Base-by-base conservation (phyloP, 2,329 filamentous ascomycete genomes). In the Aspergillus ruber region DNA sequence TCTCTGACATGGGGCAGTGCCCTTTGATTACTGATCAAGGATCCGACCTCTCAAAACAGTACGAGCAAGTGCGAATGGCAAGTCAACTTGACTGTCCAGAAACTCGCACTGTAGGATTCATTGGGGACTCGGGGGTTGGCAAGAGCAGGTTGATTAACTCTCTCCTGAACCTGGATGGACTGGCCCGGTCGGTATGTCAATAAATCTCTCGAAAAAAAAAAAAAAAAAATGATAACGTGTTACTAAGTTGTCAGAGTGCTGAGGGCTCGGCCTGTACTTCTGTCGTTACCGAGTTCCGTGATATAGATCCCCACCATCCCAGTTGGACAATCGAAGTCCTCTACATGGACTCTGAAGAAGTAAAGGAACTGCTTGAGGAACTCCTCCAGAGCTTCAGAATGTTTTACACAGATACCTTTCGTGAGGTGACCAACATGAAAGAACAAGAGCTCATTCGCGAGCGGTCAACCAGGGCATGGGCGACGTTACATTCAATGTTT, bases 231-330 rank as follows among this genome's bases (percentile, higher is more conserved):
- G 33, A 33, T 17, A 44, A 13, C 12, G 39, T 47, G 23, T 46
- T 23, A 17, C 5, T 17, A n/a, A 20, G 3, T 29, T 36, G 33
- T 18, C 36, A 57, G 56, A 50, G 45, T 20, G 45, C 49, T 18
- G 47, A 46, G 41, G 53, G 48, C 2, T 9, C 27, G 1, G 56
- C 56, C 20, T 58, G 55, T 38, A 58, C 56, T 5, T 53, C 44
- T 9, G 51, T 58, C 7, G 52, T 55, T 5, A 56, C 54, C 2
- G 55, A 58, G 12, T 57, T 55, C 25, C 51, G 55, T 17, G 15
- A 45, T 6, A 10, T 47, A 1, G 50, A 57, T 49, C 43, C 41
- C 0, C 6, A 21, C 2, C 51, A 56, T 35, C 48, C 42, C 2
- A 15, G 43, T 15, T 57, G 51, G 18, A 52, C 49, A 2, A 49